These are phyloP conservation scores for Grigorovia yakushimaensis DNA, from an alignment of 805 yeast species.

Conservation along the genomic window DNA sequence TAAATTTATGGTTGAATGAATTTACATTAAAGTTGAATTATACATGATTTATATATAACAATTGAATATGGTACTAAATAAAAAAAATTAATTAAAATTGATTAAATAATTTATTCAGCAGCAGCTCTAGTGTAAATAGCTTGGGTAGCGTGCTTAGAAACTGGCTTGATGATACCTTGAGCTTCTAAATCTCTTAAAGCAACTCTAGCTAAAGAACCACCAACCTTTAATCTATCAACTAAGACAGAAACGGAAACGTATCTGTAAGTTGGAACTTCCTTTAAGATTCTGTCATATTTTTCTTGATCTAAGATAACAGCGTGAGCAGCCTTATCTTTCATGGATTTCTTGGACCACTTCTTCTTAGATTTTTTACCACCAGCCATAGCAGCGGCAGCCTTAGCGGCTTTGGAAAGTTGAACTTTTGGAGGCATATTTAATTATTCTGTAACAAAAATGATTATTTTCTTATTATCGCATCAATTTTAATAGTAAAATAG, in stretches of 20 bases:
- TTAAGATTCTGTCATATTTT: conserved; percentile 96
- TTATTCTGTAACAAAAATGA: conserved; percentile 2
- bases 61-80: not conserved
- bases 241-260: conserved; percentile 94
- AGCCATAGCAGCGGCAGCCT: conserved; percentile 99
- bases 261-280: conserved; percentile 99
- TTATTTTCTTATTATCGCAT: not conserved
- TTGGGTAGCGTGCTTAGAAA: conserved; percentile 93
- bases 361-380: conserved; percentile 99
- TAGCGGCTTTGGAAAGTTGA: conserved; percentile 99
- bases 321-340: conserved; percentile 99
- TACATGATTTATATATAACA: conserved; percentile 29
- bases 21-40: conserved; percentile 32
- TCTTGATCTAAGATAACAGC: conserved; percentile 95
- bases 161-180: conserved; percentile 90
- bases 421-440: conserved; percentile 93
- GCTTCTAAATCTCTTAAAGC: conserved; percentile 93
- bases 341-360: conserved; percentile 99
- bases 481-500: not conserved
- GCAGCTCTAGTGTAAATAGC: conserved; percentile 85
- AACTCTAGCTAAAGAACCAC: conserved; percentile 98
- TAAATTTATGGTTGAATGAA: not conserved
- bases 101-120: conserved; percentile 39
- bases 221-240: conserved; percentile 98
- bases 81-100: not conserved